Percentiles rank a stretch among this genome's conserved stretches.
phyloP scores from a whole-genome alignment of 305 asterid genomes.

The Solanum aculeatissimum region DNA sequence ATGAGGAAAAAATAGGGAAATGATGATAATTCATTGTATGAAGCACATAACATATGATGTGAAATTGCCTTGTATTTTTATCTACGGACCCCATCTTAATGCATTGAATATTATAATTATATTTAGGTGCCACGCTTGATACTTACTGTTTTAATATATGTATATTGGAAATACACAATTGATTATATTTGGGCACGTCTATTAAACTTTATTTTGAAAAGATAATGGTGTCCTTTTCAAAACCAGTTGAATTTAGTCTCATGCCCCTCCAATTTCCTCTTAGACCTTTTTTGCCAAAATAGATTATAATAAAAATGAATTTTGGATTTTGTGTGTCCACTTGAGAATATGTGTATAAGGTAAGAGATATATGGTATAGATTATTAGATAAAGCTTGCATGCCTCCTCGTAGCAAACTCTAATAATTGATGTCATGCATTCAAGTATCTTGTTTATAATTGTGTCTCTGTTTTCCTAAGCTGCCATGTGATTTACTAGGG shows the following conservation, averaged over 20 bases:
- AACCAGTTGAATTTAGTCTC: not conserved
- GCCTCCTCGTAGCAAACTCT: slow-evolving; percentile 15
- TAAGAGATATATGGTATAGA: not conserved
- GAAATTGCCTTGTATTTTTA: not conserved
- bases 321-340: slow-evolving; percentile 3
- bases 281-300: not conserved
- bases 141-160: not conserved
- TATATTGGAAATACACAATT: not conserved
- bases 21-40: not conserved
- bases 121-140: slow-evolving; percentile 9
- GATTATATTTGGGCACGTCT: slow-evolving; percentile 11
- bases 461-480: slow-evolving; percentile 22
- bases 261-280: not conserved
- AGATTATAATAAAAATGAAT: not conserved
- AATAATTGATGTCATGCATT: slow-evolving; percentile 26
- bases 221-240: slow-evolving; percentile 2
- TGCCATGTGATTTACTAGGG: slow-evolving; percentile 1
- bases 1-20: not conserved
- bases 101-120: not conserved
- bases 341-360: not conserved
- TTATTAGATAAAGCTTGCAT: not conserved
- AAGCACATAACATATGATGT: not conserved
- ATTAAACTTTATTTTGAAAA: not conserved
- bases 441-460: slow-evolving; percentile 18
- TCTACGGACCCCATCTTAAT: not conserved